Evolutionary conservation across 2,329 filamentous ascomycete species (phyloP), one percentile per base, ranked within the genome.

Genomic region (Cercospora nicotianae): DNA sequence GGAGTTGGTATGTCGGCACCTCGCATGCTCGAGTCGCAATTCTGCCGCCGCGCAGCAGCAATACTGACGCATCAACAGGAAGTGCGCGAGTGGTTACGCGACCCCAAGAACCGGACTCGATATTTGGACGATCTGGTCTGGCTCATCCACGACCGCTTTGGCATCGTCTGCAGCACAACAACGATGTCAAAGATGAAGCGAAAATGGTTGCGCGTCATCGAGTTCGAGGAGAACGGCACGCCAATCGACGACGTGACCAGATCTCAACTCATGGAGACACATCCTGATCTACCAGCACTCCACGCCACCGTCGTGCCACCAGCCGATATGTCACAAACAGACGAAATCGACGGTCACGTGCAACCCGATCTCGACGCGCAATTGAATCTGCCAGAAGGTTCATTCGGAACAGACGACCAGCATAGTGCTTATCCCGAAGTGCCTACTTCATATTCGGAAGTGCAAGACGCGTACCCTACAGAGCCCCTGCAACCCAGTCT

Each of bases 141-240:
- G 75, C 70, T 77, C 20, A 77, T 77, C 9, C 76, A 78, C 58
- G 75, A 78, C 62, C 74, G 73, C 28, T 78, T 77, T 65, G 71
- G 72, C 61, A 76, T 77, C 55, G 75, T 77, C 58, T 77, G 75
- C 69, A 75, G 72, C 63, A 77, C 75, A 9, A 77, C 75, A 1
- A 78, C 76, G n/a, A 77, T 76, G 75, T 76, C 74, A 28, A 78
- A 77, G 68, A 72, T 78, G 70, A 76, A 76, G 69, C 74, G 75
- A 6, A 78, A 78, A 64, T 78, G 76, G 76, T 61, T 76, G 13
- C 71, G 69, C 39, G 76, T 77, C 6, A 76, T 78, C 51, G 75
- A 78, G 45, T 72, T 67, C 59, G 75, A 77, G 58, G 76, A 77
- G 48, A 70, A 64, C 26, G 76, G 75, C 64, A 71, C 71, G 13